phyloP scores from a whole-genome alignment of 2,329 filamentous ascomycete genomes.

The Pyricularia pennisetigena region DNA sequence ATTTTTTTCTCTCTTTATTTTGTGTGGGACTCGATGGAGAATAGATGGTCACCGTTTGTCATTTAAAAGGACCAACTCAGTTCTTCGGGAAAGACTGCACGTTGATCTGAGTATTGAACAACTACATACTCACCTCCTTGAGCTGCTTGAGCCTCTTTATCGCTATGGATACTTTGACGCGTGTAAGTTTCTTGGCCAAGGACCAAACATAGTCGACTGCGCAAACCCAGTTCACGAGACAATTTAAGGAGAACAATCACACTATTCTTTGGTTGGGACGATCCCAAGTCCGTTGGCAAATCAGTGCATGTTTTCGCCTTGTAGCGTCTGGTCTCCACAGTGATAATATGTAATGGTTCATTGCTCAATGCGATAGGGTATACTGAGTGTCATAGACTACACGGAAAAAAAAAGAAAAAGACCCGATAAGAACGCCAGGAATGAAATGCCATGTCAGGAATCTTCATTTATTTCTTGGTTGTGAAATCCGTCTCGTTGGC shows the following conservation, averaged over 20 bases:
- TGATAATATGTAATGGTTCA: background rate
- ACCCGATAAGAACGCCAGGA: background rate
- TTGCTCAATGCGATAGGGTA: background rate
- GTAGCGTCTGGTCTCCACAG: background rate
- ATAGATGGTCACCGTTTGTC: too few species aligned
- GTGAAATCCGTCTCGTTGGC: conserved; percentile 78
- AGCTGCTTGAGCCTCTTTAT: too few species aligned
- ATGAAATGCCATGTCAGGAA: background rate
- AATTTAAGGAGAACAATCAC: background rate
- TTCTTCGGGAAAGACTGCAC: too few species aligned
- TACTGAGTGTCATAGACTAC: background rate
- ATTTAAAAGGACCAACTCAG: too few species aligned
- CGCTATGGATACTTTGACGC: too few species aligned
- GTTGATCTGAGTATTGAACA: too few species aligned
- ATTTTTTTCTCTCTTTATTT: background rate
- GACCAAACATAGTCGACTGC: too few species aligned
- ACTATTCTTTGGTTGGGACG: background rate
- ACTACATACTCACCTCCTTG: too few species aligned
- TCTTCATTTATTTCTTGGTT: conserved; percentile 41
- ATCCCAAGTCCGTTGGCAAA: background rate
- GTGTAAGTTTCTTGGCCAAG: too few species aligned
- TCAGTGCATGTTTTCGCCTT: background rate
- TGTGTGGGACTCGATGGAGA: too few species aligned
- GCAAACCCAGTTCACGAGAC: too few species aligned
- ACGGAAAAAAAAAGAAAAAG: background rate